Evolutionary conservation across 768 basidiomycete genomes (phyloP).

Genomic region (Boletus tomentosulus): DNA sequence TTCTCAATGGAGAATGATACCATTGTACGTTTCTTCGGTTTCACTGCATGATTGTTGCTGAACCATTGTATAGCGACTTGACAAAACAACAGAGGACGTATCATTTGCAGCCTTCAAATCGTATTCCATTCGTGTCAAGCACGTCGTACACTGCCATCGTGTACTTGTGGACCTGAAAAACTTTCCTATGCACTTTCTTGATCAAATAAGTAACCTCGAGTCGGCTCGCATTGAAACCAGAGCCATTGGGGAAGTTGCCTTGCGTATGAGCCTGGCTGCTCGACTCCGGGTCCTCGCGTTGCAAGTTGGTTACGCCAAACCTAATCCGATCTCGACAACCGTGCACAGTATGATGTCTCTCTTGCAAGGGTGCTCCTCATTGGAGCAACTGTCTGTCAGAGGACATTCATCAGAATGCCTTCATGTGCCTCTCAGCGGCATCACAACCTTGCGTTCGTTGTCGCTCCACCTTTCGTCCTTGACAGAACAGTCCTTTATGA

Average conservation of each 20-base stretch:
- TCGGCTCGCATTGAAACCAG: slow-evolving; percentile 18
- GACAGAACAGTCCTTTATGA: slow-evolving; percentile 33
- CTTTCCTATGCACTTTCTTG: slow-evolving; percentile 1
- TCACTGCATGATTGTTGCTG: background rate
- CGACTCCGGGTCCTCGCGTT: slow-evolving; percentile 35
- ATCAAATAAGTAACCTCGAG: slow-evolving; percentile 14
- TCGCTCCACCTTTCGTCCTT: slow-evolving; percentile 41
- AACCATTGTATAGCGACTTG: slow-evolving; percentile 11
- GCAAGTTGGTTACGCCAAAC: slow-evolving; percentile 24
- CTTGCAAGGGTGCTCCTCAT: slow-evolving; percentile 22
- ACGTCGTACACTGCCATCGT: slow-evolving; percentile 20
- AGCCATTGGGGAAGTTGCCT: slow-evolving; percentile 9
- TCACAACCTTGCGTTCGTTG: slow-evolving; percentile 34
- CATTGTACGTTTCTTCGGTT: slow-evolving; percentile 11
- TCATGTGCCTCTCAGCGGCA: slow-evolving; percentile 29
- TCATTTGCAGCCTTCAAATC: slow-evolving; percentile 10
- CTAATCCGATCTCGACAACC: slow-evolving; percentile 24
- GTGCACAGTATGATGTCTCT: slow-evolving; percentile 18
- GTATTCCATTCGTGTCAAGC: slow-evolving; percentile 24
- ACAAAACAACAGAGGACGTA: background rate
- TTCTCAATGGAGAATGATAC: slow-evolving; percentile 7
- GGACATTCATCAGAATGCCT: slow-evolving; percentile 31
- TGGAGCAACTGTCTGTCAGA: slow-evolving; percentile 38
- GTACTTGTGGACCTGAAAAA: slow-evolving; percentile 5
- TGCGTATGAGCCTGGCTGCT: slow-evolving; percentile 31